Evolutionary conservation across 495 filamentous ascomycete species (phyloP).

Genomic region (Tuber aestivum): DNA sequence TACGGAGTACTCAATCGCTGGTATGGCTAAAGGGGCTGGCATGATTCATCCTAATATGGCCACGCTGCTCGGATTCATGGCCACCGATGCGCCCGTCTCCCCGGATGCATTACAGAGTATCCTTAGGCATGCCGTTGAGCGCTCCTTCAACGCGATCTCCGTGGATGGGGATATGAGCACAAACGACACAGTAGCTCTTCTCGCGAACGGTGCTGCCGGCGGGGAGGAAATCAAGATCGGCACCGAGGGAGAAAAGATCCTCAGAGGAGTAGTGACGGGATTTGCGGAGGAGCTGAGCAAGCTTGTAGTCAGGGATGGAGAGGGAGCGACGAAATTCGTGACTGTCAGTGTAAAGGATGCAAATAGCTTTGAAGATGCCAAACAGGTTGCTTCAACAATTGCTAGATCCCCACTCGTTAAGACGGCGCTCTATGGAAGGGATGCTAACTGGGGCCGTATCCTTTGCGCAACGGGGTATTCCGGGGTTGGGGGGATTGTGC

Average conservation of each 20-base stretch:
- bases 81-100: constrained; percentile 82
- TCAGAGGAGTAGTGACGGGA: constrained; percentile 60
- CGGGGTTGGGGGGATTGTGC: constrained; percentile 59
- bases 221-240: constrained; percentile 54
- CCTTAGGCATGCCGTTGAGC: constrained; percentile 68
- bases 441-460: constrained; percentile 98
- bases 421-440: constrained; percentile 91
- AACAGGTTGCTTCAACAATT: constrained; percentile 71
- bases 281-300: constrained; percentile 82
- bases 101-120: constrained; percentile 60
- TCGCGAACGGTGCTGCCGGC: constrained; percentile 90
- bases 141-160: constrained; percentile 93
- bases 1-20: constrained; percentile 73
- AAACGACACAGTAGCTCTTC: constrained; percentile 89
- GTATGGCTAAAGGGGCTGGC: constrained; percentile 96
- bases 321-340: constrained; percentile 97
- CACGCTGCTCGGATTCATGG: constrained; percentile 86
- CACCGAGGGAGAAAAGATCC: constrained; percentile 55
- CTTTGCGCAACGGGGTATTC: constrained; percentile 92
- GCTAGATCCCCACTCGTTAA: constrained; percentile 93
- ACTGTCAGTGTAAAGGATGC: constrained; percentile 67
- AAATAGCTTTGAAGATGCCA: constrained; percentile 43
- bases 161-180: constrained; percentile 95
- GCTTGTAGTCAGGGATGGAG: constrained; percentile 90
- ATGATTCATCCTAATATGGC: constrained; percentile 99